These are phyloP conservation scores for Trichosporon ovoides DNA, from an alignment of 1,284 basidiomycete genomes.

Conservation along the genomic window DNA sequence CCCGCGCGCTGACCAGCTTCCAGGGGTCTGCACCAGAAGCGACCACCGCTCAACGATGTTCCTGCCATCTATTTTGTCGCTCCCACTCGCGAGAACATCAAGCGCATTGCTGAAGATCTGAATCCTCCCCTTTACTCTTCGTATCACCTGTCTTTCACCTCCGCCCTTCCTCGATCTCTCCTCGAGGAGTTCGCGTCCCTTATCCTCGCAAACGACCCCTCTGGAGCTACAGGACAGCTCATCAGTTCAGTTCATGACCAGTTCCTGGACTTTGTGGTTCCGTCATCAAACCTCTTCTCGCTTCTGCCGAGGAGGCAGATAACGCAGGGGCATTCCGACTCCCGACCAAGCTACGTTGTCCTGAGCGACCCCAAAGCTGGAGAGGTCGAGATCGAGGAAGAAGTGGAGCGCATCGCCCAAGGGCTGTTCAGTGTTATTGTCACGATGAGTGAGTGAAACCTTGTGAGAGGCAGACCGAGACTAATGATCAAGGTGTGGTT, in stretches of 20 bases:
- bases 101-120: constrained; percentile 78
- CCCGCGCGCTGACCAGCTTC: background rate
- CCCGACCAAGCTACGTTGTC: constrained; percentile 62
- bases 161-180: constrained; percentile 76
- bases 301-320: constrained; percentile 58
- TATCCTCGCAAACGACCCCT: constrained; percentile 65
- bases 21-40: constrained; percentile 83
- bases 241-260: constrained; percentile 83
- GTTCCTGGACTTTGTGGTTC: constrained; percentile 93
- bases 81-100: constrained; percentile 79
- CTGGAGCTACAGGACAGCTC: constrained; percentile 67
- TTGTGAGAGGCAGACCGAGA: background rate
- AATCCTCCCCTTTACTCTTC: constrained; percentile 84
- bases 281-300: constrained; percentile 91
- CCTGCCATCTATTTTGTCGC: constrained; percentile 96
- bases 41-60: constrained; percentile 88
- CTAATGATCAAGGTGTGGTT: constrained; percentile 63
- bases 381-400: constrained; percentile 86
- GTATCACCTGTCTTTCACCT: constrained; percentile 92
- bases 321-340: constrained; percentile 33
- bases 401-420: constrained; percentile 85
- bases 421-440: constrained; percentile 89
- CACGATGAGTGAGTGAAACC: constrained; percentile 73
- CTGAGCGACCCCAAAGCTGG: constrained; percentile 88
- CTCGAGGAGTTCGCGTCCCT: constrained; percentile 89